phyloP scores from a whole-genome alignment of 306 rosid genomes.

The Begonia peltatifolia region DNA sequence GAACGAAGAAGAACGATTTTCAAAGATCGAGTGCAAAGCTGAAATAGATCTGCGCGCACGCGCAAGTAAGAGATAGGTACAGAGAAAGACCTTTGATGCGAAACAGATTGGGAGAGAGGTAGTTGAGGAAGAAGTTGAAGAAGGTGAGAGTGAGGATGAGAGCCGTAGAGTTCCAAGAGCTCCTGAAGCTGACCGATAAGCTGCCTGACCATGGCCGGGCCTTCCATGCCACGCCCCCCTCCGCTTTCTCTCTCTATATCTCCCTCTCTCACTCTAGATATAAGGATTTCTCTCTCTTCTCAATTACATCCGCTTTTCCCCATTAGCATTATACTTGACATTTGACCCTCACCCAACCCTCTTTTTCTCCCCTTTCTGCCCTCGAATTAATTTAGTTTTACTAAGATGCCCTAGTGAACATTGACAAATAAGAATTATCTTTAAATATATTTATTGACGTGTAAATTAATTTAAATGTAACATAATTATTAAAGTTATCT shows the following conservation, averaged over 20 bases:
- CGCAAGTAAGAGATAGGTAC: too few relatives aligned
- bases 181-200: slow-evolving; percentile 75
- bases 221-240: slow-evolving; percentile 44
- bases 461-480: too few relatives aligned
- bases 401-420: too few relatives aligned
- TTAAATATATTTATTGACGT: too few relatives aligned
- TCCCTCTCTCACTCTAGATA: background rate
- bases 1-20: background rate
- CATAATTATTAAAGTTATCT: too few relatives aligned
- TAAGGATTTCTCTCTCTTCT: background rate
- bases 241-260: slow-evolving; percentile 1
- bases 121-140: slow-evolving; percentile 15
- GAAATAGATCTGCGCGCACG: too few relatives aligned
- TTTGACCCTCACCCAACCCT: too few relatives aligned
- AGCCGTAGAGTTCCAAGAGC: slow-evolving; percentile 31
- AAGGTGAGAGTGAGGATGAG: slow-evolving; percentile 14
- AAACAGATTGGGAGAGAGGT: slow-evolving; percentile 14
- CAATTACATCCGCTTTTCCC: too few relatives aligned
- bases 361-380: too few relatives aligned
- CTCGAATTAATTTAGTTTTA: too few relatives aligned
- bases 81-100: slow-evolving; percentile 34
- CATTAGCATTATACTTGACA: too few relatives aligned
- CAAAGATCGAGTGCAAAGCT: background rate
- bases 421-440: too few relatives aligned
- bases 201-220: slow-evolving; percentile 63